A percentile compares a stretch with the other conserved stretches of the same genome.
These are phyloP conservation scores for Kalanchoe fedtschenkoi DNA, from an alignment of 164 flowering plant species.

Conservation along the genomic window DNA sequence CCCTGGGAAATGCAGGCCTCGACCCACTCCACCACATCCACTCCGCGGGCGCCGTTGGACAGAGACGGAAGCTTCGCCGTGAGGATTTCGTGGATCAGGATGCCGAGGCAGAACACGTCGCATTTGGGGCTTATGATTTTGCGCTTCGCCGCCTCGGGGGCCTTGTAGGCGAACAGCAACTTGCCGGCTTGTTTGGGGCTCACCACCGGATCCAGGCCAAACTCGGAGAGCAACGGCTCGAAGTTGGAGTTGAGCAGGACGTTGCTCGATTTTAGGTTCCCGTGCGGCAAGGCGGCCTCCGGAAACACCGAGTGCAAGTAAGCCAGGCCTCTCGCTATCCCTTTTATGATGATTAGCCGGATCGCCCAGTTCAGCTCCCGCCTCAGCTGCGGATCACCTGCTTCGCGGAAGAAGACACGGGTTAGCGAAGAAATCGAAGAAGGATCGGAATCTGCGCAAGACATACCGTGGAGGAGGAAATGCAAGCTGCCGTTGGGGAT, in stretches of 20 bases:
- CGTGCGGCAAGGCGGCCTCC: slow-evolving; percentile 51
- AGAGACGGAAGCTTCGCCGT: slow-evolving; percentile 79
- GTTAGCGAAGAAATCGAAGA: not conserved
- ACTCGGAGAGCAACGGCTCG: slow-evolving; percentile 59
- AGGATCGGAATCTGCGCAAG: too few relatives aligned
- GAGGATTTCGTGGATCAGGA: slow-evolving; percentile 61
- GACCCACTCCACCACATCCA: slow-evolving; percentile 62
- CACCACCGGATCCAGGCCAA: slow-evolving; percentile 34
- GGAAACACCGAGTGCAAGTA: slow-evolving; percentile 45
- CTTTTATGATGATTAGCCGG: slow-evolving; percentile 54
- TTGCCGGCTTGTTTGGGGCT: slow-evolving; percentile 22
- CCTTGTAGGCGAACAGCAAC: slow-evolving; percentile 45
- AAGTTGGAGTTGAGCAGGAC: slow-evolving; percentile 37
- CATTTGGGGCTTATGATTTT: slow-evolving; percentile 44
- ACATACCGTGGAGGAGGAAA: slow-evolving; percentile 43
- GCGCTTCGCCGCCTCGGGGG: slow-evolving; percentile 48
- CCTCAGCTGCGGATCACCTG: slow-evolving; percentile 40
- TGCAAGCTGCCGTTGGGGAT: slow-evolving; percentile 65
- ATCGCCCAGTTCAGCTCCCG: slow-evolving; percentile 53
- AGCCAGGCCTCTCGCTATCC: slow-evolving; percentile 56
- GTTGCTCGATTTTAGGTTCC: slow-evolving; percentile 85
- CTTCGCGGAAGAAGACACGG: slow-evolving; percentile 23
- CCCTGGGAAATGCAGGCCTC: slow-evolving; percentile 31
- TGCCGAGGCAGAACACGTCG: slow-evolving; percentile 79
- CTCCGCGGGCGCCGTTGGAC: slow-evolving; percentile 62